phyloP scores from a whole-genome alignment of 768 basidiomycete genomes.

The Cantharellus cinnabarinus region DNA sequence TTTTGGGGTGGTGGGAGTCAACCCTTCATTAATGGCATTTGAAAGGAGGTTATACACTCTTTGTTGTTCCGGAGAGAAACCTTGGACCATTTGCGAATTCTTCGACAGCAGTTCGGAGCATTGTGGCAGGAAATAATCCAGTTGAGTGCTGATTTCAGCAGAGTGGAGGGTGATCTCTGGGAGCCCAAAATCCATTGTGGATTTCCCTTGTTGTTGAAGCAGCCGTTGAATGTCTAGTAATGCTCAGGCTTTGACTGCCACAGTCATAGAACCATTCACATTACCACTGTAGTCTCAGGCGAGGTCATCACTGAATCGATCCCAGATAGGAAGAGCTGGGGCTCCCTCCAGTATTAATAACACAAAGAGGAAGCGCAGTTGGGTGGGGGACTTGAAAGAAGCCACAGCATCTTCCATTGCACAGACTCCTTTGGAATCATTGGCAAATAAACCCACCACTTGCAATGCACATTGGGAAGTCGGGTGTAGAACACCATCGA shows the following conservation, averaged over 20 bases:
- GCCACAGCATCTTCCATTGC: constrained; percentile 20
- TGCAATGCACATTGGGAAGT: constrained; percentile 14
- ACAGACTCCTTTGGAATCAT: constrained; percentile 13
- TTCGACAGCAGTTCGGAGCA: no score
- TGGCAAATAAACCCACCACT: constrained; percentile 12
- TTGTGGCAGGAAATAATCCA: neutral
- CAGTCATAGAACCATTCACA: neutral
- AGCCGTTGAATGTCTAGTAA: neutral
- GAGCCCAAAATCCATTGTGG: neutral
- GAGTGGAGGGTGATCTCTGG: neutral
- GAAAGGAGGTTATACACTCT: no score
- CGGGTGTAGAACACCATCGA: constrained; percentile 8
- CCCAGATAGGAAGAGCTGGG: constrained; percentile 13
- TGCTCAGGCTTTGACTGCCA: neutral
- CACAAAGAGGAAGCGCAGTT: constrained; percentile 23
- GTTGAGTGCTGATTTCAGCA: neutral
- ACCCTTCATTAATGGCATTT: no score
- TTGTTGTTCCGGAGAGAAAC: no score
- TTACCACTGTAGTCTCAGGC: constrained; percentile 10
- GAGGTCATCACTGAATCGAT: constrained; percentile 12
- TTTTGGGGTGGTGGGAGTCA: constrained; percentile 4
- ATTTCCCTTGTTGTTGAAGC: neutral
- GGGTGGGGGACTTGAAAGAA: constrained; percentile 16
- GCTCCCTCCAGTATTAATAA: constrained; percentile 19
- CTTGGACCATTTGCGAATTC: no score